Conservation (phyloP, 768 basidiomycete species). For the Macrolepiota fuliginosa region DNA sequence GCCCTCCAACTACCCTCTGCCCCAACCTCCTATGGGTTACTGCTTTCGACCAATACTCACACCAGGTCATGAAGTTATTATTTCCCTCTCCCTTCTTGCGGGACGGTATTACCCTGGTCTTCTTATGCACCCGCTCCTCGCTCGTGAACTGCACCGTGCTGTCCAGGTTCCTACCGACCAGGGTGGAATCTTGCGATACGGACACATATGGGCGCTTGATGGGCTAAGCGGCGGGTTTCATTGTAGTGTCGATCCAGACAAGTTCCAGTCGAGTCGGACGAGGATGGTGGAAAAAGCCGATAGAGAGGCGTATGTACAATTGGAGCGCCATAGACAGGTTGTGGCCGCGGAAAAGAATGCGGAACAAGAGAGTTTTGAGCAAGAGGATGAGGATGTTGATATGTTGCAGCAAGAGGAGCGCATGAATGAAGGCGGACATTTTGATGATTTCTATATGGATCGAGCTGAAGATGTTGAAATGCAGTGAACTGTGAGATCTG, state of each 20-base stretch:
- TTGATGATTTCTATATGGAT: neutral
- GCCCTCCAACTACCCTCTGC: constrained; percentile 39
- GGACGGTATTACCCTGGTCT: constrained; percentile 82
- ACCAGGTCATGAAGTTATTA: constrained; percentile 58
- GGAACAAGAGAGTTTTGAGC: neutral
- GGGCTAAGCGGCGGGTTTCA: constrained; percentile 64
- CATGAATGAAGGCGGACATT: neutral
- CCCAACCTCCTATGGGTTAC: constrained; percentile 64
- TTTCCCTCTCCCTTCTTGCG: constrained; percentile 69
- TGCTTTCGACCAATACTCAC: constrained; percentile 66
- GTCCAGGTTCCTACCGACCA: constrained; percentile 30
- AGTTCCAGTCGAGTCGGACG: constrained; percentile 49
- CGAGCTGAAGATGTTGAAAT: constrained; percentile 3
- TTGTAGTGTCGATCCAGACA: constrained; percentile 68
- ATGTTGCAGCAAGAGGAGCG: constrained; percentile 20
- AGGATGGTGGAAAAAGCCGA: constrained; percentile 67
- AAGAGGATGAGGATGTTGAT: constrained; percentile 17
- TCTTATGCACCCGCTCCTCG: constrained; percentile 61
- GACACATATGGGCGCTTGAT: constrained; percentile 70
- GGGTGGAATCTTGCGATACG: constrained; percentile 36
- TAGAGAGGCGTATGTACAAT: constrained; percentile 37
- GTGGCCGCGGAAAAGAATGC: constrained; percentile 26
- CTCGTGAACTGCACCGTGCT: constrained; percentile 36
- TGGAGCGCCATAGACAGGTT: constrained; percentile 38
- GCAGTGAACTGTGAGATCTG: neutral